Evolutionary conservation across 495 filamentous ascomycete species (phyloP), one percentile per base, ranked within the genome.

Genomic region (Penicillium cataractarum): DNA sequence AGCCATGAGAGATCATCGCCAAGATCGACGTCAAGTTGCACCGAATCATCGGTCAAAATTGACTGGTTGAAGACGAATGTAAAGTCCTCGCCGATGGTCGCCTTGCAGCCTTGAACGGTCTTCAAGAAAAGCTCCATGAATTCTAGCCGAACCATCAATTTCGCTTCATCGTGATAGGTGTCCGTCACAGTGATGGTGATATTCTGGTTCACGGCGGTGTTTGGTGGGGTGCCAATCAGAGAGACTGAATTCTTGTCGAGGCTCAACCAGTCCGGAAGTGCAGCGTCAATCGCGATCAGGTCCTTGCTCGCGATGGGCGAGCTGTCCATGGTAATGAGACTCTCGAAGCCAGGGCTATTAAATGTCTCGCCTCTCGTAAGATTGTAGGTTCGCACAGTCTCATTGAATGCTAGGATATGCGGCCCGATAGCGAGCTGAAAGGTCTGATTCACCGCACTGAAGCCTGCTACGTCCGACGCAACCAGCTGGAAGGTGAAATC

Each of bases 381-480:
- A 37, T 87, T 89, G 40, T 93, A 71, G 6, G 78, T 77, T 37
- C 91, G 76, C 6, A 78, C 63, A 31, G 80, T 81, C 35, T 85
- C 76, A 1, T 84, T 80, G 67, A 90, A 90, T 12, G 78, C 79
- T 49, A 95, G 74, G 54, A 87, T 77, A 71, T 93, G 90, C 40
- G 78, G 83, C 42, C 87, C 89, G 50, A 96, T 85, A 2, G 87
- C 78, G 22, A 97, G 78, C 19, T 86, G 81, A 68, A 97, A 96
- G 2, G 74, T 72, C 54, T 85, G 65, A n/a, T 83, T 81, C 7
- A 86, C 82, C 0, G 84, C 90, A 35, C 87, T 82, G 72, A 93
- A 97, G 6, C 91, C 92, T 49, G 83, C 78, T 33, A 93, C 87
- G 71, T 96, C 90, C 10, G 90, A 94, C 13, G 90, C 92, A 53